A percentile compares a stretch with the other conserved stretches of the same genome.
phyloP scores from a whole-genome alignment of 225 moss, liverwort and hornwort genomes.

The Lunularia cruciata region DNA sequence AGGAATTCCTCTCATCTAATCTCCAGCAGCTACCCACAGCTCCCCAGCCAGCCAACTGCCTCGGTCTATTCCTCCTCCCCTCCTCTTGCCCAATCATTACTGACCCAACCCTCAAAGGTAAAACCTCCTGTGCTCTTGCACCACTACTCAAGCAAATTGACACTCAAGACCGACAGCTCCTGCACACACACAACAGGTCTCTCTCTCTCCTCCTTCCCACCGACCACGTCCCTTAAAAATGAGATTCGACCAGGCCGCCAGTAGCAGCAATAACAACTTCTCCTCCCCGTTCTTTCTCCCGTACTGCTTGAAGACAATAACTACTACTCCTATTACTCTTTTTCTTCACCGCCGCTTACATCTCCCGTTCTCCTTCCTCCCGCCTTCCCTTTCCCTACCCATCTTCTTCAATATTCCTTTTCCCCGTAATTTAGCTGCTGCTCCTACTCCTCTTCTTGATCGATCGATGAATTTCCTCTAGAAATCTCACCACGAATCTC shows the following conservation, averaged over 20 bases:
- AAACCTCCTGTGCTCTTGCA: too few relatives aligned
- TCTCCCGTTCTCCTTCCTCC: too few relatives aligned
- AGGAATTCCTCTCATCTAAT: conserved; percentile 12
- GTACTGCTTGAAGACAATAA: background rate
- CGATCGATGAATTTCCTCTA: too few relatives aligned
- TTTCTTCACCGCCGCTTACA: background rate
- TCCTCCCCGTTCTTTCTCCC: background rate
- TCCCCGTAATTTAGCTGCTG: too few relatives aligned
- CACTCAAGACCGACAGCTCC: background rate
- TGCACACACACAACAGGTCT: background rate
- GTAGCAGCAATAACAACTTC: background rate
- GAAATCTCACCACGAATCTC: too few relatives aligned
- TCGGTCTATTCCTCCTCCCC: conserved; percentile 8
- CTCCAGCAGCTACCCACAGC: background rate
- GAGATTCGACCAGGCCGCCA: background rate
- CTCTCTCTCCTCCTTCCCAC: background rate
- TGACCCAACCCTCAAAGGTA: background rate
- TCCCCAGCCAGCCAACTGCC: conserved; percentile 11
- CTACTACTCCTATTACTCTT: background rate
- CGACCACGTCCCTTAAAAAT: background rate
- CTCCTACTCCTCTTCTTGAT: too few relatives aligned
- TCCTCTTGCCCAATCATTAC: conserved; percentile 13
- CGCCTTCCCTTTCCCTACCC: background rate
- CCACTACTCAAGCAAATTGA: too few relatives aligned
- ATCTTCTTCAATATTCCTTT: too few relatives aligned